Evolutionary conservation across 2,329 filamentous ascomycete genomes (phyloP).

Genomic region (Rutstroemia sp.): DNA sequence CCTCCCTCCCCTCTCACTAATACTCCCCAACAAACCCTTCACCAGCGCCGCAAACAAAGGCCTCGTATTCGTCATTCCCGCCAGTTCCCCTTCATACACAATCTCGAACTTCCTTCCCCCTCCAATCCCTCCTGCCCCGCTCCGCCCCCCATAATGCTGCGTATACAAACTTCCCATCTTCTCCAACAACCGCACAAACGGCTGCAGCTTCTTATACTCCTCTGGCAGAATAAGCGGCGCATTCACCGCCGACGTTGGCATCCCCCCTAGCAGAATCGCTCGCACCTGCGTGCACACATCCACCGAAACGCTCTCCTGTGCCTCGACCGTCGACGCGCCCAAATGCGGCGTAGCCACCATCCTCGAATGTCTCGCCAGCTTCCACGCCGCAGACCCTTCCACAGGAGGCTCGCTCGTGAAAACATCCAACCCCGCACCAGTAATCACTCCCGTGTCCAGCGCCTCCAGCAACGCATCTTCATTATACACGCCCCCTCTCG

Average conservation of each 20-base stretch:
- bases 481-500: constrained; percentile 72
- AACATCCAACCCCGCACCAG: constrained; percentile 72
- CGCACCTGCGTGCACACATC: constrained; percentile 78
- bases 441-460: constrained; percentile 62
- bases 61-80: constrained; percentile 64
- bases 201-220: constrained; percentile 70
- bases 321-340: constrained; percentile 72
- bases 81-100: constrained; percentile 68
- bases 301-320: constrained; percentile 76
- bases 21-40: constrained; percentile 65
- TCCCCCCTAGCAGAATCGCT: constrained; percentile 62
- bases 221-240: constrained; percentile 75
- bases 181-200: constrained; percentile 69
- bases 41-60: constrained; percentile 73
- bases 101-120: constrained; percentile 67
- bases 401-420: constrained; percentile 68
- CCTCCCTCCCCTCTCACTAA: constrained; percentile 56
- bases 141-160: constrained; percentile 50
- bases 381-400: constrained; percentile 50
- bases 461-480: constrained; percentile 65
- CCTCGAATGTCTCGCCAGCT: constrained; percentile 59
- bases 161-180: constrained; percentile 75
- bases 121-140: constrained; percentile 22
- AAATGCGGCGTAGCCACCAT: constrained; percentile 75
- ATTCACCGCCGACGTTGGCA: constrained; percentile 72